Base-by-base conservation (phyloP, 495 filamentous ascomycete genomes). In the Penicillium silybi region DNA sequence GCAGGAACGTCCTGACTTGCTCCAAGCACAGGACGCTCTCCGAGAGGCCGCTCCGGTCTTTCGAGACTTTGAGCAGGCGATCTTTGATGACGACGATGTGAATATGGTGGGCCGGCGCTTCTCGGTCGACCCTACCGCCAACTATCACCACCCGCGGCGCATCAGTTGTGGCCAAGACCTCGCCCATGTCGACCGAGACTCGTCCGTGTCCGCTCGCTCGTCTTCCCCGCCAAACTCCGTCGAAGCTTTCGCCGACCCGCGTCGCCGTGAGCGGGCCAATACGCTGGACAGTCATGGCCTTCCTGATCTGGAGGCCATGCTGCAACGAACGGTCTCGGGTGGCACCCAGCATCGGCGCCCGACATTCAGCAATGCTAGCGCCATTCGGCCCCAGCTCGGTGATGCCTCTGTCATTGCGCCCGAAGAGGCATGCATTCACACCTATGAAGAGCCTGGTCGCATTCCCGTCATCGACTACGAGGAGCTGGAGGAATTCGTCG, bases 161-260 rank as follows among this genome's bases (percentile, higher is more conserved):
- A 64, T 69, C 48, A 74, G 71, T 47, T 63, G 69, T 26, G 70
- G 65, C 20, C 73, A 73, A 38, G 73, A 81, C 25, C 58, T 70
- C 17, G 63, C 68, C 38, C 69, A 70, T 32, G 54, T 65, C 26
- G 78, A 76, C 16, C 56, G 80, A 45, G 67, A 71, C 6, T 85
- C 81, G 6, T 86, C 85, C 4, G 67, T 76, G 4, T 82, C 81
- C 6, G 83, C 81, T 32, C 79, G 88, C 22, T 89, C 88, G 2
- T 76, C 80, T 0, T 98, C 95, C 16, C 92, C 91, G 10, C 92
- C 93, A 2, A 97, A 97, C 66, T 98, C 93, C 3, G 93, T 98
- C 20, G 92, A 97, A 67, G 93, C 93, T 15, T 98, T 98, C 67
- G 95, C 92, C 3, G 90, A 93, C 55, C 76, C 68, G 2, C 79